Base-by-base conservation (phyloP, 2,329 filamentous ascomycete genomes). In the Colletotrichum agaves region DNA sequence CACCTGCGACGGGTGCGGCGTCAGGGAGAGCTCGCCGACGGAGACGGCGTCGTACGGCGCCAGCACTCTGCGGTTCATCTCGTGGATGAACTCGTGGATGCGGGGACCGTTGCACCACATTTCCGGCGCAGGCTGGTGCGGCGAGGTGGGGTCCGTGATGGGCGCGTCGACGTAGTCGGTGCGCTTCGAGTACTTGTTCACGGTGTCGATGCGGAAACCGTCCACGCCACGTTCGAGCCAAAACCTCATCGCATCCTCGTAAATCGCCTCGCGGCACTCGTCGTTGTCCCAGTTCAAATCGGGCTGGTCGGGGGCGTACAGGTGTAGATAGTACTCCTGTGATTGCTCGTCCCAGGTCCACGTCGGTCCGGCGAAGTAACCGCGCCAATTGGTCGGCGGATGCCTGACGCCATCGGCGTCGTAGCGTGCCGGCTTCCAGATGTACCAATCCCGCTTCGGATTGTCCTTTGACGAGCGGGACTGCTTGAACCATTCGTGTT, bases 251-350 rank as follows among this genome's bases (percentile, higher is more conserved):
- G 90, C 87, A 5, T 80, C 74, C 5, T 89, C 82, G 73, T 93
- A 90, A 1, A 93, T 89, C 0, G 88, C 91, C 58, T 88, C 81
- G 6, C 90, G 86, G 7, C 91, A 88, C 2, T 86, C 85, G 0
- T 84, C 82, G 55, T 90, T 90, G 62, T 93, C 90, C 91, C 91
- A 94, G 74, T 94, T 94, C 17, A 94, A 81, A 71, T 94, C 92
- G 0, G 92, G 92, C 74, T 94, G 92, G 53, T 90, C 87, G 0
- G 86, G 82, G 1, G 87, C 86, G 74, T 92, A 94, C 1, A 94
- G 81, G 70, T 85, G 84, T 1, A 88, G 77, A 64, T 87, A 88
- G 68, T 87, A 88, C 67, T 87, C 82, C 41, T 82, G 76, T 0
- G 84, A 83, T 1, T 73, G 68, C 60, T 85, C 83, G 58, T 87